These are phyloP conservation scores for Wallacemonas sp. DNA, from an alignment of 208 protist genomes.

Conservation along the genomic window DNA sequence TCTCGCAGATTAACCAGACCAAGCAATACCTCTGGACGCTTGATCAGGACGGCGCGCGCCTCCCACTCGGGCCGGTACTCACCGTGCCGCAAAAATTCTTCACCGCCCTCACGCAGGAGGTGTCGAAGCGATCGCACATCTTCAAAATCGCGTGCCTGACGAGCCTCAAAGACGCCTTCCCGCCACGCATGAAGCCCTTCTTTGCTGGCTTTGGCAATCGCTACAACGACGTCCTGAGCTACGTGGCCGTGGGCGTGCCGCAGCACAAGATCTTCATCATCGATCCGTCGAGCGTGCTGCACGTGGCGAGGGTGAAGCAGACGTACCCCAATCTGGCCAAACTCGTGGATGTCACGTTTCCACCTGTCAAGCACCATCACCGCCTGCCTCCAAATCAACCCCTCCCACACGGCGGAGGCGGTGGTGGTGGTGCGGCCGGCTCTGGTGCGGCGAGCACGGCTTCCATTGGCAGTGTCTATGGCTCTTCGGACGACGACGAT, in stretches of 20 bases:
- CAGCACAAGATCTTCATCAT: conserved; percentile 89
- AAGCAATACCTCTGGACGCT: conserved; percentile 82
- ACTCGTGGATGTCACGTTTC: conserved; percentile 86
- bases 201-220: conserved; percentile 94
- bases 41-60: conserved; percentile 66
- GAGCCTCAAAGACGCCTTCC: conserved; percentile 76
- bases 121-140: conserved; percentile 86
- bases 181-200: conserved; percentile 66
- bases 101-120: conserved; percentile 87
- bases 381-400: not conserved
- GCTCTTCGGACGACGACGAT: conserved; percentile 11
- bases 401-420: not conserved
- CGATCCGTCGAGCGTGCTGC: conserved; percentile 71
- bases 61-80: conserved; percentile 89
- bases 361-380: conserved; percentile 33
- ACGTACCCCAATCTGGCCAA: conserved; percentile 80
- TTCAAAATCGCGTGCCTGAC: conserved; percentile 92
- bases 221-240: conserved; percentile 87
- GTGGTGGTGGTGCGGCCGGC: not conserved
- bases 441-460: not conserved
- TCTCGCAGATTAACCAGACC: conserved; percentile 86
- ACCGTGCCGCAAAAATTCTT: conserved; percentile 88
- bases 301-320: conserved; percentile 73
- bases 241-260: conserved; percentile 78
- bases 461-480: not conserved